Conservation (phyloP, 345 rosid genomes). For the sweet orange (Citrus sinensis) region DNA sequence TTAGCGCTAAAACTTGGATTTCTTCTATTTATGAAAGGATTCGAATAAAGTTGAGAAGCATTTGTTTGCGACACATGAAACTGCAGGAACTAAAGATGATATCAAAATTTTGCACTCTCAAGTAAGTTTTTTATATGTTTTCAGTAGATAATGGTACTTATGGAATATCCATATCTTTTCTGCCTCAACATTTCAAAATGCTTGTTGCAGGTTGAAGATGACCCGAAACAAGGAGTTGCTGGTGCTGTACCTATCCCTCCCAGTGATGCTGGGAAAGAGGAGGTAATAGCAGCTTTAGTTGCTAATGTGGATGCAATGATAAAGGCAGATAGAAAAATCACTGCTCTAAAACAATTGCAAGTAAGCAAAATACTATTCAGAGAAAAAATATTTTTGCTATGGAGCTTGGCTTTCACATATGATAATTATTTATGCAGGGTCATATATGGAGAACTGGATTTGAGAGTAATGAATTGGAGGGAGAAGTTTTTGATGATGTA, state of each 20-base stretch:
- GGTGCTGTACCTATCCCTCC: slow-evolving; percentile 52
- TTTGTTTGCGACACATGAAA: slow-evolving; percentile 43
- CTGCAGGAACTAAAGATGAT: slow-evolving; percentile 47
- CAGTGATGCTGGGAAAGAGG: slow-evolving; percentile 43
- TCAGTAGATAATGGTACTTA: neutral
- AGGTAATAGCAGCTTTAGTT: slow-evolving; percentile 51
- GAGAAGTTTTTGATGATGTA: slow-evolving; percentile 52
- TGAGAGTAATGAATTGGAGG: slow-evolving; percentile 45
- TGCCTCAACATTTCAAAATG: neutral
- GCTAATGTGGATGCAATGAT: slow-evolving; percentile 55
- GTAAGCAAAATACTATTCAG: slow-evolving; percentile 20
- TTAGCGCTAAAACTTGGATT: slow-evolving; percentile 95
- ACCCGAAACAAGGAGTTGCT: slow-evolving; percentile 43
- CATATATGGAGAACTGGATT: slow-evolving; percentile 62
- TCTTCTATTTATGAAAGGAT: slow-evolving; percentile 17
- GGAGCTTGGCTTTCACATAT: slow-evolving; percentile 6
- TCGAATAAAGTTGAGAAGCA: slow-evolving; percentile 55
- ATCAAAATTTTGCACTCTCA: slow-evolving; percentile 39
- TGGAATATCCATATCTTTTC: neutral
- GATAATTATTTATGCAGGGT: slow-evolving; percentile 18
- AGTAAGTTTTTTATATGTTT: slow-evolving; percentile 26
- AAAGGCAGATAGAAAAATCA: slow-evolving; percentile 46
- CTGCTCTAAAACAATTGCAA: slow-evolving; percentile 53
- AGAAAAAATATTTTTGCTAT: neutral
- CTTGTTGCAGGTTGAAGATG: slow-evolving; percentile 43